Conservation (phyloP, 2,329 filamentous ascomycete genomes). For the Graphiopsis chlorocephala region DNA sequence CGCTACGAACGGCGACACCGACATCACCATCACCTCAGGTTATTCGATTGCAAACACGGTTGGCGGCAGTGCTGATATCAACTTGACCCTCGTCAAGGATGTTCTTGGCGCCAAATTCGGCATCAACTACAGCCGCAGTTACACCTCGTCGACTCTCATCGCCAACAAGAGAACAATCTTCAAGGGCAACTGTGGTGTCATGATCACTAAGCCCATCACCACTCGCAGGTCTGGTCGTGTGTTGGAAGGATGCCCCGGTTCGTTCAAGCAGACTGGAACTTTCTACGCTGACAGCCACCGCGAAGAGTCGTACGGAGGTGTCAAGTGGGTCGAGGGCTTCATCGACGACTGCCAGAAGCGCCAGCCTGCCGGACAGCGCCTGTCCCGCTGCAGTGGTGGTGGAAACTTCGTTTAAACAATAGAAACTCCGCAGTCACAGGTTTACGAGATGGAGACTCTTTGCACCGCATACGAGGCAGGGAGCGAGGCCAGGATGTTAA, state of each 20-base stretch:
- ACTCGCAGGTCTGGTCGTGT: conserved; percentile 25
- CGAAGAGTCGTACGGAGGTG: conserved; percentile 17
- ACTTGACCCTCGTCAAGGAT: conserved; percentile 7
- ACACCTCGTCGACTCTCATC: conserved; percentile 13
- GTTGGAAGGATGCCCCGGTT: conserved; percentile 21
- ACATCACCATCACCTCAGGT: conserved; percentile 16
- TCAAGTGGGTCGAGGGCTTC: conserved; percentile 22
- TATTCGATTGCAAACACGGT: conserved; percentile 10
- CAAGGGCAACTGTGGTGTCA: conserved; percentile 19
- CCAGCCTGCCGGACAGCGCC: background rate
- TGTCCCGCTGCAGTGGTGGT: background rate
- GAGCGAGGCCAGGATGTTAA: background rate
- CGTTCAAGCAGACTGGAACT: conserved; percentile 19
- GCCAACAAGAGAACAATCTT: conserved; percentile 19
- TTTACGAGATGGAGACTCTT: background rate
- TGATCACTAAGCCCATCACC: conserved; percentile 22
- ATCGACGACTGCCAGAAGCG: conserved; percentile 22
- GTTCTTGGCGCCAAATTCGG: conserved; percentile 2
- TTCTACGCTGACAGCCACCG: conserved; percentile 24
- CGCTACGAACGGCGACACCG: conserved; percentile 6
- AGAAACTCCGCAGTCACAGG: background rate
- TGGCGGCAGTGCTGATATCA: background rate
- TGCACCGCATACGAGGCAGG: background rate
- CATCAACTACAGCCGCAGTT: conserved; percentile 11
- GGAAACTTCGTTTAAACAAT: background rate